Percentiles rank a stretch among this genome's conserved stretches.
phyloP scores from a whole-genome alignment of 1,284 basidiomycete genomes.

The Austroboletus novae-zelandiae region DNA sequence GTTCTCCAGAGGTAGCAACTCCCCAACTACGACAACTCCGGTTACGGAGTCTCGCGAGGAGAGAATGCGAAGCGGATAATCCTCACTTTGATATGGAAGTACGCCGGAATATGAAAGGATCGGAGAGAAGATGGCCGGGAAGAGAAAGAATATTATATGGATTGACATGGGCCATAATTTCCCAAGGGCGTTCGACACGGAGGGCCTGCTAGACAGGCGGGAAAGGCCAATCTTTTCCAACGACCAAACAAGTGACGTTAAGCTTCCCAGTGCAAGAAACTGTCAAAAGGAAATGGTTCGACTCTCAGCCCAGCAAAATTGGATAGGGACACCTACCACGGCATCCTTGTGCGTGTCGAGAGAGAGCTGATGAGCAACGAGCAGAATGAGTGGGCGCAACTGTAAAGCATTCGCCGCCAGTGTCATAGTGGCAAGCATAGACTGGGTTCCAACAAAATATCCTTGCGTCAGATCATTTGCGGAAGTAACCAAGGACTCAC shows the following conservation, averaged over 20 bases:
- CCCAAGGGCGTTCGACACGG: not conserved
- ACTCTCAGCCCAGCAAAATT: constrained; percentile 2
- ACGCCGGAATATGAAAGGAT: constrained; percentile 53
- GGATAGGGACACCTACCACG: constrained; percentile 15
- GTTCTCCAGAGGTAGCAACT: constrained; percentile 46
- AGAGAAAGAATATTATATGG: constrained; percentile 35
- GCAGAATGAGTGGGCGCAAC: constrained; percentile 22
- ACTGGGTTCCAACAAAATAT: constrained; percentile 7
- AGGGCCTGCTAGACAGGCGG: not conserved
- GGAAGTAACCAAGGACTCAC: constrained; percentile 34
- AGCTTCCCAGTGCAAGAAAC: constrained; percentile 27
- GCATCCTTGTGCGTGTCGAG: constrained; percentile 20
- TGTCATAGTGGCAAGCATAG: constrained; percentile 14
- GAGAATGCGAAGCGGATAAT: constrained; percentile 62
- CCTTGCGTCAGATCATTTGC: not conserved
- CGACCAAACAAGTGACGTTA: constrained; percentile 14
- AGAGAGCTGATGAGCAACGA: constrained; percentile 15
- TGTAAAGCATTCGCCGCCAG: constrained; percentile 25
- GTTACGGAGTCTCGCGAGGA: constrained; percentile 72
- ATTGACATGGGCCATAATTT: constrained; percentile 26
- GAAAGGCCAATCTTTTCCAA: constrained; percentile 2
- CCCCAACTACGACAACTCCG: constrained; percentile 77
- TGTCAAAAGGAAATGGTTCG: constrained; percentile 5
- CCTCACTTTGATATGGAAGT: constrained; percentile 52
- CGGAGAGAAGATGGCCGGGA: constrained; percentile 46